phyloP scores from a whole-genome alignment of 2,329 filamentous ascomycete species.

The Cladosporium cucumerinum region DNA sequence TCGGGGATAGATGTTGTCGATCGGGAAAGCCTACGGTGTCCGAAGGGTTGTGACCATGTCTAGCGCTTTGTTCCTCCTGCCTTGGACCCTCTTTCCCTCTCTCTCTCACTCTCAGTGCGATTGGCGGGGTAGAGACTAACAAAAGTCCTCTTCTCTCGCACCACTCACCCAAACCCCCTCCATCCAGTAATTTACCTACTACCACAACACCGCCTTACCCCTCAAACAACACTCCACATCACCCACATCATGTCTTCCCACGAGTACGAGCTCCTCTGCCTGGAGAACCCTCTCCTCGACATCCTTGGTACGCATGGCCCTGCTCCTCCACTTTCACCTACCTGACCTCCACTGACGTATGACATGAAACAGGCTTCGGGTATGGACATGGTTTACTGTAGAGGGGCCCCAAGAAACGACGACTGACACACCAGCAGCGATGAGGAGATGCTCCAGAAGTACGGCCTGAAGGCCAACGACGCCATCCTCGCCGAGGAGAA shows the following conservation, averaged over 20 bases:
- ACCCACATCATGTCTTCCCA: constrained; percentile 23
- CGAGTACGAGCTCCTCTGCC: constrained; percentile 83
- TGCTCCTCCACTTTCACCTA: neutral
- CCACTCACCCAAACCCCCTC: neutral
- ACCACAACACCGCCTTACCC: neutral
- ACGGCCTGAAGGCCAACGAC: constrained; percentile 91
- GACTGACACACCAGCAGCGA: constrained; percentile 54
- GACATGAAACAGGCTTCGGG: constrained; percentile 7
- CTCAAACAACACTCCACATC: neutral
- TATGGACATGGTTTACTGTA: neutral
- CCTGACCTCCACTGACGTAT: constrained; percentile 11
- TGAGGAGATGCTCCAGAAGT: constrained; percentile 83
- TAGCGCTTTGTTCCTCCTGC: neutral
- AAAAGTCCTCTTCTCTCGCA: neutral
- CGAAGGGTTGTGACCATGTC: neutral
- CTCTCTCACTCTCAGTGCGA: neutral
- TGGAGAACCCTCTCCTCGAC: constrained; percentile 98
- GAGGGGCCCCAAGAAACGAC: neutral
- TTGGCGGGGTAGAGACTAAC: constrained; percentile 1
- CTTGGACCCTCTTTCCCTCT: neutral
- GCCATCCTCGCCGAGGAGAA: constrained; percentile 93
- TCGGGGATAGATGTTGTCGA: neutral
- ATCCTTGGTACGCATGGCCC: constrained; percentile 66
- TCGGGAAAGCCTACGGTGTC: neutral
- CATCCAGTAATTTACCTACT: neutral